Percentiles rank a stretch among this genome's conserved stretches.
Evolutionary conservation across 2,329 filamentous ascomycete species (phyloP).

Genomic region (Bipolaris gigantea): DNA sequence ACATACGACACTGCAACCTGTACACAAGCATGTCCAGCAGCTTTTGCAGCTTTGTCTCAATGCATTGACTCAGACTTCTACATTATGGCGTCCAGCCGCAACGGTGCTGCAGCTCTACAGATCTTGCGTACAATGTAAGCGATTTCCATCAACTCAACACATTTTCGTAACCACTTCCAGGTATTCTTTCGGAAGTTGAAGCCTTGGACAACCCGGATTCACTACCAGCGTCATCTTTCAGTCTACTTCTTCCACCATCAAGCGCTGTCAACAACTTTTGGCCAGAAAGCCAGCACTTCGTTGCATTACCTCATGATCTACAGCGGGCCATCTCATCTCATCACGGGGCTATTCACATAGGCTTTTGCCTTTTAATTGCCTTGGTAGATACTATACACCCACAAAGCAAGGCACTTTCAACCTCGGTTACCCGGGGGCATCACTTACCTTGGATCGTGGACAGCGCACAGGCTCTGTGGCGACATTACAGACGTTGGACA

Average conservation of each 20-base stretch:
- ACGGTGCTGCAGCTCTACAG: slow-evolving; percentile 43
- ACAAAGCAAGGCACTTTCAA: neutral
- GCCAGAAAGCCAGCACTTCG: slow-evolving; percentile 44
- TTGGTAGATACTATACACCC: slow-evolving; percentile 13
- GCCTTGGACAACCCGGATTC: slow-evolving; percentile 21
- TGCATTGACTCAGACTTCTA: slow-evolving; percentile 40
- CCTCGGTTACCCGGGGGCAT: slow-evolving; percentile 15
- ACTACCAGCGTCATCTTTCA: slow-evolving; percentile 20
- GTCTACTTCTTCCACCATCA: slow-evolving; percentile 45
- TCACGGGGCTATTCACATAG: slow-evolving; percentile 30
- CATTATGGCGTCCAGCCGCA: slow-evolving; percentile 42
- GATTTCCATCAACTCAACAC: neutral
- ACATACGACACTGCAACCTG: slow-evolving; percentile 44
- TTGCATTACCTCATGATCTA: slow-evolving; percentile 47
- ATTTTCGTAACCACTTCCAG: slow-evolving; percentile 37
- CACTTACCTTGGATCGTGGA: slow-evolving; percentile 34
- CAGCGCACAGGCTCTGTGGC: slow-evolving; percentile 29
- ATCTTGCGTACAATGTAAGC: slow-evolving; percentile 48
- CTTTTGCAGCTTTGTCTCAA: slow-evolving; percentile 45
- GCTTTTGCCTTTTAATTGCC: slow-evolving; percentile 29
- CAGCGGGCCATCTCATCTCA: slow-evolving; percentile 38
- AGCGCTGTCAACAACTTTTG: slow-evolving; percentile 44
- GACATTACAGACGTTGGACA: slow-evolving; percentile 27
- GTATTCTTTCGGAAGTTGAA: slow-evolving; percentile 51
- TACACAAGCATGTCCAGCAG: slow-evolving; percentile 44